Base-by-base conservation (phyloP, 2,329 filamentous ascomycete genomes). In the Diaporthe caulivora region DNA sequence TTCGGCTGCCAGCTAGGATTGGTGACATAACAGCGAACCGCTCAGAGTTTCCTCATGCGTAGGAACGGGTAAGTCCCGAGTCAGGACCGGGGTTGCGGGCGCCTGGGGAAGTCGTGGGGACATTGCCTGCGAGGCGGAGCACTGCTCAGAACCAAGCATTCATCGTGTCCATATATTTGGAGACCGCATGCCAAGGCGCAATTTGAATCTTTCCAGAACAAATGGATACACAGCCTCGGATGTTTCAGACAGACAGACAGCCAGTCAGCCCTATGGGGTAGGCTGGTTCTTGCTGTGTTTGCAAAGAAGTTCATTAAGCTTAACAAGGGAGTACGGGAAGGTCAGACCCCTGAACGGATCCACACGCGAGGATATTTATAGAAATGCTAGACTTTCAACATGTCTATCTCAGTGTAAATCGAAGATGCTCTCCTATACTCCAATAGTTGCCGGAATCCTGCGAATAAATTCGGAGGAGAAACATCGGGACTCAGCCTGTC, bases 1-100 rank as follows among this genome's bases (percentile, higher is more conserved):
- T 4, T 47, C 40, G 3, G n/a, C 7, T 9, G 29, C 40, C 24
- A 62, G 24, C 24, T 8, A 62, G 58, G 44, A 29, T 31, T 15
- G 3, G 44, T 47, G 21, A 62, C 37, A 62, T 62, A 42, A 60
- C 42, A 29, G 29, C n/a, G 9, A 29, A 2, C 24, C 40, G 17
- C 24, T 26, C 40, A 8, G 17, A 47, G 10, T 31, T 62, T 47
- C 37, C 40, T 62, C 24, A 13, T 18, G 24, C 44, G 37, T 24
- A 62, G 29, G 24, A 62, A 62, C 40, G 58, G 58, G 37, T n/a
- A 44, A 44, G 24, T 62, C 58, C 40, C 58, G 58, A 62, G 58
- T 62, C 40, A 62, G 24, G 26, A 44, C 58, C 37, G 44, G 24
- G 34, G 40, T 18, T 62, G 9, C 15, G 18, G 15, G 54, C 18